These are phyloP conservation scores for Crithidia mellificae DNA, from an alignment of 208 protist species.

Conservation along the genomic window DNA sequence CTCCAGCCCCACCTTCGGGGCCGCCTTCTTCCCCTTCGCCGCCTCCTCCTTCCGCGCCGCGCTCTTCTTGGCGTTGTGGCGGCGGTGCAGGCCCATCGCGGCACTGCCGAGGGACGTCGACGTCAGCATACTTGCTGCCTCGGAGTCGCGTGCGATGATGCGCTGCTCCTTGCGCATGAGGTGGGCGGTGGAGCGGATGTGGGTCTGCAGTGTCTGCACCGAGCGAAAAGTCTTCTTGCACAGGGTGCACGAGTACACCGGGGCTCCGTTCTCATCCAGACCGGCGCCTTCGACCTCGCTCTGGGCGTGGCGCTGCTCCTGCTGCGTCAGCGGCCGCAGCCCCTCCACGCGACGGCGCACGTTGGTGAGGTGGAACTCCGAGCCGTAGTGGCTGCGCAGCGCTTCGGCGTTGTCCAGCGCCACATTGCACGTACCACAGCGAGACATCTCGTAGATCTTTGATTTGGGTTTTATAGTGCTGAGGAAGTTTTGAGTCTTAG, in stretches of 20 bases:
- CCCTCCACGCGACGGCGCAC: slow-evolving; percentile 86
- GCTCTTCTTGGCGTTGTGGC: slow-evolving; percentile 75
- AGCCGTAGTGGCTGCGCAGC: slow-evolving; percentile 74
- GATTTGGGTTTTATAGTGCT: too few species aligned
- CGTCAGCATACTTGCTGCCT: slow-evolving; percentile 78
- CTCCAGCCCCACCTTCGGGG: slow-evolving; percentile 54
- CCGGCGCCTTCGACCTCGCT: slow-evolving; percentile 24
- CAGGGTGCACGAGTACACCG: slow-evolving; percentile 85
- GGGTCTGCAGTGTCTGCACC: slow-evolving; percentile 88
- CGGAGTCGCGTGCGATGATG: slow-evolving; percentile 82
- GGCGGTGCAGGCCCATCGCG: slow-evolving; percentile 87
- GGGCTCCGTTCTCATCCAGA: slow-evolving; percentile 41
- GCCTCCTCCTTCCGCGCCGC: slow-evolving; percentile 15
- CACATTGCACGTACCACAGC: slow-evolving; percentile 79
- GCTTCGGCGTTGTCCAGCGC: slow-evolving; percentile 52
- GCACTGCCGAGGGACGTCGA: slow-evolving; percentile 85
- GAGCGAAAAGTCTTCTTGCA: slow-evolving; percentile 91
- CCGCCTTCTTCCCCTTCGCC: slow-evolving; percentile 25
- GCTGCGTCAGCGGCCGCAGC: slow-evolving; percentile 58
- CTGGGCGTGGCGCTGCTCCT: slow-evolving; percentile 51
- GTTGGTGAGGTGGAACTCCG: slow-evolving; percentile 81
- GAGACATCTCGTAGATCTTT: too few species aligned
- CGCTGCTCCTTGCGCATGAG: slow-evolving; percentile 91
- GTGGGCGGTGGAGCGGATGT: slow-evolving; percentile 89
- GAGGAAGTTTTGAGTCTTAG: neutral